Conservation (phyloP, 441 rosid species). For the Populus hybrid region DNA sequence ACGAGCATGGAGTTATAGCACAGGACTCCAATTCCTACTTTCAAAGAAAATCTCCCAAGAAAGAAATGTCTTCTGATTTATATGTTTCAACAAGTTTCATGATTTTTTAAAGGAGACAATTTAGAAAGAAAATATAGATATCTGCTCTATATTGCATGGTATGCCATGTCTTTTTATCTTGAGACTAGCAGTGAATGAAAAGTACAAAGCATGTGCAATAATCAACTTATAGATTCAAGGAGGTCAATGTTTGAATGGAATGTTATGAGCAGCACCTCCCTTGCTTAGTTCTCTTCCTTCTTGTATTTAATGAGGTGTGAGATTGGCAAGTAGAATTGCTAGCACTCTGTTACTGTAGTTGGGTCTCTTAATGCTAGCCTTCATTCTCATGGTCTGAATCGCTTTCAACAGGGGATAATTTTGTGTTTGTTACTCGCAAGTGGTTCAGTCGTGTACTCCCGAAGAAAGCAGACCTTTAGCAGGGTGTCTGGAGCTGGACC, state of each 20-base stretch:
- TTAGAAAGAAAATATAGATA: background rate
- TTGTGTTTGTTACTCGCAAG: constrained; percentile 53
- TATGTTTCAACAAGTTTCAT: background rate
- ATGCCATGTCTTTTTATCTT: too few species aligned
- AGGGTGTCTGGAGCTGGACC: constrained; percentile 51
- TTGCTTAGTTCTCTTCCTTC: background rate
- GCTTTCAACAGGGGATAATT: constrained; percentile 44
- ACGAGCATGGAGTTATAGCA: background rate
- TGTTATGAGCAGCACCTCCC: background rate
- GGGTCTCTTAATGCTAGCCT: background rate
- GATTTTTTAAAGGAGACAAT: background rate
- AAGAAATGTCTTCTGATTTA: background rate
- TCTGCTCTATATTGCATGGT: too few species aligned
- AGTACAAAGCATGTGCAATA: too few species aligned
- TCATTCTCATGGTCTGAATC: constrained; percentile 7
- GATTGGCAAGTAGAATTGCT: background rate
- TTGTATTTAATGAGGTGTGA: background rate
- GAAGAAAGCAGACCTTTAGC: constrained; percentile 47
- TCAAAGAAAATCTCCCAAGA: background rate
- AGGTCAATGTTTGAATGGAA: background rate
- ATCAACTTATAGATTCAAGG: background rate
- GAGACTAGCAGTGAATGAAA: too few species aligned
- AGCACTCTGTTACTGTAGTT: background rate
- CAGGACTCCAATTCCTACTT: background rate
- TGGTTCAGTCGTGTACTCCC: constrained; percentile 52